Evolutionary conservation across 331 rosid genomes (phyloP).

Genomic region (Malus hybrid): DNA sequence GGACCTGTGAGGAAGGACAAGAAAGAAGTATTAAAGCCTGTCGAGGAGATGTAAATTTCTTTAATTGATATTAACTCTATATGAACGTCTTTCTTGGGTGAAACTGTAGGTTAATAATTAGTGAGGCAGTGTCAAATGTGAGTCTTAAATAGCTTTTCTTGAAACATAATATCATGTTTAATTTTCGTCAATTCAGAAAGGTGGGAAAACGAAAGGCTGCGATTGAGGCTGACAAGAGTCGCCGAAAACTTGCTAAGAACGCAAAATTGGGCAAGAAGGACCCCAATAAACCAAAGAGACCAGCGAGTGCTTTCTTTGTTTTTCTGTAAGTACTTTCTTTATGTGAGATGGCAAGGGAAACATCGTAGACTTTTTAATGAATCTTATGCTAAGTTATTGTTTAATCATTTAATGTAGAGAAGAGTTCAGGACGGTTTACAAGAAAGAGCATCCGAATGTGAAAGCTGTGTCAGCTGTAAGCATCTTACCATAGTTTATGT

Average conservation of each 20-base stretch:
- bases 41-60: slow-evolving; percentile 16
- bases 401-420: slow-evolving; percentile 8
- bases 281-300: slow-evolving; percentile 28
- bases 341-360: neutral
- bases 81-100: neutral
- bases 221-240: slow-evolving; percentile 22
- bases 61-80: neutral
- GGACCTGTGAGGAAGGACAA: slow-evolving; percentile 19
- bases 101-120: neutral
- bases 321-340: slow-evolving; percentile 14
- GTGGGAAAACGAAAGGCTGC: slow-evolving; percentile 31
- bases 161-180: neutral
- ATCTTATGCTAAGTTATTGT: neutral
- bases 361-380: neutral
- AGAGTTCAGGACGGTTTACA: slow-evolving; percentile 26
- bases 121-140: neutral
- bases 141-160: neutral
- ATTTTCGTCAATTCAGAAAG: slow-evolving; percentile 11
- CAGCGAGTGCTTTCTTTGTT: slow-evolving; percentile 30
- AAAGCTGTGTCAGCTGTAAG: slow-evolving; percentile 34
- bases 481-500: neutral
- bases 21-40: slow-evolving; percentile 22
- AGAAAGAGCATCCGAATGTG: slow-evolving; percentile 28
- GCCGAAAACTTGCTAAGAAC: slow-evolving; percentile 21
- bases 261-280: slow-evolving; percentile 22